Base-by-base conservation (phyloP, 1,139 yeast genomes). In the Candida labiduridarum region DNA sequence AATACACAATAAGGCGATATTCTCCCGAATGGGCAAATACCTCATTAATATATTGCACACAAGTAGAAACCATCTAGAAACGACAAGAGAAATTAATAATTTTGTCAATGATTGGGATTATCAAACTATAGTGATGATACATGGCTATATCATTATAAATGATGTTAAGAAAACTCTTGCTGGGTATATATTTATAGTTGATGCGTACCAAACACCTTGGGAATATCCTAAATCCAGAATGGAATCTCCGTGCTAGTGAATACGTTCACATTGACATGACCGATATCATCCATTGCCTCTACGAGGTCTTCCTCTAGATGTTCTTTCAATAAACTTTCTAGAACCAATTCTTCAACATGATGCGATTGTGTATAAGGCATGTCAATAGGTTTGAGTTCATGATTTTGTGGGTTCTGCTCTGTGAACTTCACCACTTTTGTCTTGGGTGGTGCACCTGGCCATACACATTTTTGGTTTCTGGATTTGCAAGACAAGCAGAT, bases 41-140 rank as follows among this genome's bases (percentile, higher is more conserved):
- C 30, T 50, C 14, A 63, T 27, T 66, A 61, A 16, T 62, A 44
- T 45, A 31, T 18, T 49, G 10, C 47, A 57, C 44, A 52, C 64
- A 41, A 60, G 60, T 42, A 56, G 54, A 46, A 36, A 54, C 12
- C 30, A 39, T 41, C 51, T 51, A n/a, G 55, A 49, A 30, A 51
- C 53, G 7, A 34, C 46, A 8, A 55, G 35, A n/a, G 76, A 67
- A 1, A 44, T 74, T 48, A 54, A 63, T 41, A 59, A 16, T 12
- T 43, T 65, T 8, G 59, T 79, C 39, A 47, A 60, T 40, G 49
- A 54, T 6, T 74, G 79, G 79, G 72, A 72, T 33, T 74, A 79
- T 49, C 71, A 73, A 15, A 64, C 68, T 22, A 67, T 81, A 48
- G 71, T 82, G 30, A 65, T 74, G 55, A 74, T 81, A 49, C 86